Percentiles rank a stretch among this genome's conserved stretches.
These are phyloP conservation scores for Avena atlantica DNA, from an alignment of 176 grass and related monocot species.

Conservation along the genomic window DNA sequence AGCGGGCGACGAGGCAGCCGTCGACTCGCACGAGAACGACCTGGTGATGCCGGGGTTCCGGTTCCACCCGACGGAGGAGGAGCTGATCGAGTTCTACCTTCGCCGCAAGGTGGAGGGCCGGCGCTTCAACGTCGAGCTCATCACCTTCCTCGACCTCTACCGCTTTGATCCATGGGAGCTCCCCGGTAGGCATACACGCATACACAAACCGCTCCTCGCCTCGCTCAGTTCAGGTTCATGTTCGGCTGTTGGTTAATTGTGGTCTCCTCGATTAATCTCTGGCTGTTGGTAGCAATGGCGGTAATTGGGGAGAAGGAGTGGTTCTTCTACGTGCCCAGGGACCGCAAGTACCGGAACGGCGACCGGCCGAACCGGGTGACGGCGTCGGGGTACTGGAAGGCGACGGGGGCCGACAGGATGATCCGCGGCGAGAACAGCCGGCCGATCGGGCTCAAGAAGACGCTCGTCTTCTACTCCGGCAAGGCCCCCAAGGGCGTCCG, in stretches of 20 bases:
- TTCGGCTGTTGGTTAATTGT: not conserved
- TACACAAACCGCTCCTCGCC: not conserved
- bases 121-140: constrained; percentile 93
- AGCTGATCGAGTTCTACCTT: constrained; percentile 96
- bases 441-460: constrained; percentile 94
- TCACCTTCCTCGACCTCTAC: constrained; percentile 92
- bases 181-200: constrained; percentile 48
- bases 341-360: constrained; percentile 95
- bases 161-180: constrained; percentile 90
- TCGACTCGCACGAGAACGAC: constrained; percentile 63
- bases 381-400: constrained; percentile 98
- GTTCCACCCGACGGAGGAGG: constrained; percentile 98
- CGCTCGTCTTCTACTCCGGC: constrained; percentile 96
- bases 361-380: constrained; percentile 98
- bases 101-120: constrained; percentile 87
- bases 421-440: constrained; percentile 78
- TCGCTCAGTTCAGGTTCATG: not conserved
- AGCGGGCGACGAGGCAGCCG: constrained; percentile 4
- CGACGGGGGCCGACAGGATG: constrained; percentile 89
- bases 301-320: constrained; percentile 97
- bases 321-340: constrained; percentile 98
- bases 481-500: constrained; percentile 94
- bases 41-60: constrained; percentile 89
- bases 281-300: constrained; percentile 64
- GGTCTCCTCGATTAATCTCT: not conserved